Base-by-base conservation (phyloP, 257 asterid species). In the Plectranthus barbatus region DNA sequence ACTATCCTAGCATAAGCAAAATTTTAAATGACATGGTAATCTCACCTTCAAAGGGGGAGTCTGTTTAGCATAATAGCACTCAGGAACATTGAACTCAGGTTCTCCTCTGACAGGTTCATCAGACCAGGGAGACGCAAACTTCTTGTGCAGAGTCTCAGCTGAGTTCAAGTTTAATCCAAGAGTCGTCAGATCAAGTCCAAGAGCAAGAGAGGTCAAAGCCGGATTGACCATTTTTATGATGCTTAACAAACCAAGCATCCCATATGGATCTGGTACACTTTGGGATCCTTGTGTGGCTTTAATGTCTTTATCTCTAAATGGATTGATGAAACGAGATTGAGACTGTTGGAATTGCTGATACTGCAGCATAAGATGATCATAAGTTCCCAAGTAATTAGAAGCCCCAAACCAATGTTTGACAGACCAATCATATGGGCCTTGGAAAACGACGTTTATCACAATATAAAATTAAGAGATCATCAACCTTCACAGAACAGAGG, bases 71-170 rank as follows among this genome's bases (percentile, higher is more conserved):
- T 75, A 71, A 74, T 91, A 91, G 75, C 95, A 91, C 29, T 84
- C 85, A 2, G 95, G 98, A 56, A 82, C 73, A 53, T 45, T 72
- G 67, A 46, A 88, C 78, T 85, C 87, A 7, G 91, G 98, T 61
- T 88, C 98, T 60, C 89, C 98, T 77, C 82, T 82, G 71, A 79
- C 82, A 55, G 91, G 98, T 52, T 88, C 96, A 8, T 88, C 90
- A 37, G 96, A 84, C 94, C 94, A 91, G 41, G 98, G 98, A 69
- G 98, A 91, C 50, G 85, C 84, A 71, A 91, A 91, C 72, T 81
- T 85, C 77, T 88, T 82, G 76, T 91, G 82, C 51, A 91, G 78
- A 68, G 85, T 77, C 60, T 91, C 96, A 5, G 91, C 14, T 33
- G 98, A 91, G 80, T 79, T 85, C 76, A 91, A 71, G 66, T 86